Base-by-base conservation (phyloP, 2,329 filamentous ascomycete genomes). In the Phoma sp. region DNA sequence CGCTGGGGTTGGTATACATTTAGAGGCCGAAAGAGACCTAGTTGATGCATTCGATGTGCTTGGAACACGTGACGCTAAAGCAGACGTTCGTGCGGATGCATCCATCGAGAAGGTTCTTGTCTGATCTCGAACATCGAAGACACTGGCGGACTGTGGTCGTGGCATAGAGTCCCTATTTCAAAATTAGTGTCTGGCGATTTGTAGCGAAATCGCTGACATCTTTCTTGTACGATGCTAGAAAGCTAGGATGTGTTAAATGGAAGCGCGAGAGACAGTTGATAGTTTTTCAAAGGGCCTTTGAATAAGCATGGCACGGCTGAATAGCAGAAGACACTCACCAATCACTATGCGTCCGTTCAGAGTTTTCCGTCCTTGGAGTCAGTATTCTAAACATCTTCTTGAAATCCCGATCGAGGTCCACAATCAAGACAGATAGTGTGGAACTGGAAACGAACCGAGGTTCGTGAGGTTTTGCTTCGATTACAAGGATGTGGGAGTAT, bases 321-420 rank as follows among this genome's bases (percentile, higher is more conserved):
- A 21, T 9, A 40, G 1, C 13, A 24, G 19, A 19, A 21, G 8
- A 8, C 21, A 48, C 51, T 37, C 38, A 53, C 51, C 31, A 17
- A 9, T 43, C 25, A 19, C 43, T 43, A n/a, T 43, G 12, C 12
- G 21, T 32, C 7, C 19, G 38, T 36, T 48, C 21, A 19, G 38
- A 21, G 5, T 21, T 7, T 6, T 32, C 19, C 9, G 19, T 43
- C 19, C 43, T 48, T 12, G 51, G 51, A 27, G 43, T 37, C 37
- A 43, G 51, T 37, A 41, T 32, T 37, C 15, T 43, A 21, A 53
- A 29, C 51, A 53, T 47, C 32, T 33, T 32, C 25, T 17, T 3
- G 8, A 21, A 43, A 32, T 15, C 33, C 21, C 29, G 13, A 13
- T 38, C 15, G n/a, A 19, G 15, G 10, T n/a, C 7, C 15, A n/a